Evolutionary conservation across 1,284 basidiomycete species (phyloP).

Genomic region (Takashimella koratensis): DNA sequence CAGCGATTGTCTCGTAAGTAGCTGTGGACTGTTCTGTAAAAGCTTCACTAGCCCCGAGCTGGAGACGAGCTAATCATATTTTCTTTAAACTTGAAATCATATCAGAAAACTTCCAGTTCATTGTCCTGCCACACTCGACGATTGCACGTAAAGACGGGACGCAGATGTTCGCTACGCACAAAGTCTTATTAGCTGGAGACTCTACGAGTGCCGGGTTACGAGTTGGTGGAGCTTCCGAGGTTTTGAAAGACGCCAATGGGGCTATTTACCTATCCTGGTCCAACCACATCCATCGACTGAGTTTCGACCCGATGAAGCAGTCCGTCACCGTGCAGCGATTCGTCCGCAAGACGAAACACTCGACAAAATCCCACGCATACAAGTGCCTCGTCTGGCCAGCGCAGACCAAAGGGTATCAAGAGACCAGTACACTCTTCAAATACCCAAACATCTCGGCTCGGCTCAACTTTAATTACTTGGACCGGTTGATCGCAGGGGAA

Average conservation of each 20-base stretch:
- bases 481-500: slow-evolving; percentile 71
- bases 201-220: slow-evolving; percentile 51
- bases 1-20: slow-evolving; percentile 62
- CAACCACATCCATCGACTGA: slow-evolving; percentile 90
- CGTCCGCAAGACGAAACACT: slow-evolving; percentile 67
- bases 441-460: slow-evolving; percentile 55
- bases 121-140: slow-evolving; percentile 53
- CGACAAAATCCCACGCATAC: slow-evolving; percentile 65
- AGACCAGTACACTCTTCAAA: slow-evolving; percentile 68
- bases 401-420: slow-evolving; percentile 78
- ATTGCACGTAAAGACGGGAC: slow-evolving; percentile 15
- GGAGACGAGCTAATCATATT: not conserved
- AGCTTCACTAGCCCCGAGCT: not conserved
- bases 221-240: slow-evolving; percentile 66
- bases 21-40: not conserved
- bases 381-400: slow-evolving; percentile 91
- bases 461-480: slow-evolving; percentile 49
- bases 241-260: slow-evolving; percentile 61
- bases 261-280: slow-evolving; percentile 90
- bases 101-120: slow-evolving; percentile 95
- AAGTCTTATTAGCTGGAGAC: slow-evolving; percentile 61
- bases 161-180: slow-evolving; percentile 39
- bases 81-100: not conserved
- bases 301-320: slow-evolving; percentile 71
- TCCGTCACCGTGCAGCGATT: slow-evolving; percentile 84